Conservation (phyloP, 192 early-diverging fungal genomes). For the Thamnidium elegans region DNA sequence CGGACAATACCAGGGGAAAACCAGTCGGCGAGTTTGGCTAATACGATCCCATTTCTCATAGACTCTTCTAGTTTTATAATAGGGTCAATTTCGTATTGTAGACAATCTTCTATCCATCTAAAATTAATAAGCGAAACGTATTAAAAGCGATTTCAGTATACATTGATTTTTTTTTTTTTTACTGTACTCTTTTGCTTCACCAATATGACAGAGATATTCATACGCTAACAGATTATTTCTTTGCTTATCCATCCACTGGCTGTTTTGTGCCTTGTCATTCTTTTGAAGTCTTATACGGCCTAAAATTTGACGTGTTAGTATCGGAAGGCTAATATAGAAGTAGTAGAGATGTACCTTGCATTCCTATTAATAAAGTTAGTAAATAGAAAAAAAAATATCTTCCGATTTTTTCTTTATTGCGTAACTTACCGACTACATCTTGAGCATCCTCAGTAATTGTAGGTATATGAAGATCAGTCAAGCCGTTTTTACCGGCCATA, state of each 20-base stretch:
- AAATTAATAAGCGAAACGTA: not conserved
- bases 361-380: slow-evolving; percentile 15
- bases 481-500: slow-evolving; percentile 35
- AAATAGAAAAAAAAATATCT: not conserved
- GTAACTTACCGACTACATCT: slow-evolving; percentile 39
- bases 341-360: slow-evolving; percentile 18
- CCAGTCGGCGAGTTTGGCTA: slow-evolving; percentile 85
- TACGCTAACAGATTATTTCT: slow-evolving; percentile 94
- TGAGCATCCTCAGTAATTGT: slow-evolving; percentile 45
- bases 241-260: slow-evolving; percentile 61
- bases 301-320: not conserved
- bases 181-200: slow-evolving; percentile 95
- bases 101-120: slow-evolving; percentile 95
- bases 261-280: slow-evolving; percentile 8
- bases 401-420: not conserved
- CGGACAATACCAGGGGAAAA: slow-evolving; percentile 73
- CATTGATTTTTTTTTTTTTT: not conserved
- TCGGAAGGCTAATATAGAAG: not conserved
- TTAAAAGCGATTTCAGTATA: not conserved
- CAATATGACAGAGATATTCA: slow-evolving; percentile 98
- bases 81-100: slow-evolving; percentile 75
- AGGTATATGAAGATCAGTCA: slow-evolving; percentile 42
- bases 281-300: slow-evolving; percentile 27
- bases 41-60: slow-evolving; percentile 84
- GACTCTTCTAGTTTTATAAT: slow-evolving; percentile 85